Conservation (phyloP, 2,329 filamentous ascomycete species). For the Pseudocercospora ulei region DNA sequence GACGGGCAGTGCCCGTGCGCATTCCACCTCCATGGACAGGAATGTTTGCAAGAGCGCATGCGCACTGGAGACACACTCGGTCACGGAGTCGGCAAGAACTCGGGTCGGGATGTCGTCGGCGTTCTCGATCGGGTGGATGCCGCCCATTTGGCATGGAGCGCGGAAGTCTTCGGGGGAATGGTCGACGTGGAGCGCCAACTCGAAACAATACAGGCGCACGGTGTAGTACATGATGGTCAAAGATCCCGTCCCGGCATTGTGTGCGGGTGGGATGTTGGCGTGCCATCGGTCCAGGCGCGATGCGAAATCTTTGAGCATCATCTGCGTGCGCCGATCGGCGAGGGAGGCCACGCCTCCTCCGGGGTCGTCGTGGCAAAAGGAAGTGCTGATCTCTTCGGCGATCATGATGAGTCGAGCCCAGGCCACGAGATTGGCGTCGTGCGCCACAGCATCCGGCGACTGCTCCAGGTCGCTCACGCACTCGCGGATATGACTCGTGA, state of each 20-base stretch:
- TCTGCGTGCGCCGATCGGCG: conserved; percentile 54
- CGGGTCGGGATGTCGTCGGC: conserved; percentile 37
- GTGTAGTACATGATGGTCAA: conserved; percentile 56
- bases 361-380: conserved; percentile 59
- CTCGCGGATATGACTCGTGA: conserved; percentile 53
- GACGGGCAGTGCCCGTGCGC: conserved; percentile 57
- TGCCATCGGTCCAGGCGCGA: conserved; percentile 54
- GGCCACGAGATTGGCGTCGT: conserved; percentile 51
- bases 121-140: conserved; percentile 34
- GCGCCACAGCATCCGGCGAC: conserved; percentile 47
- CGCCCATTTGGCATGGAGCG: conserved; percentile 41
- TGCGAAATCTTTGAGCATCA: conserved; percentile 56
- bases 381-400: conserved; percentile 57
- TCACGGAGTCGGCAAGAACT: conserved; percentile 57
- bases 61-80: conserved; percentile 56
- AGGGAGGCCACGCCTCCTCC: conserved; percentile 45
- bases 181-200: conserved; percentile 60
- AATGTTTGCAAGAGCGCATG: conserved; percentile 59
- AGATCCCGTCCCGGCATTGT: conserved; percentile 41
- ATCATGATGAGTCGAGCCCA: conserved; percentile 53
- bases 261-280: conserved; percentile 42
- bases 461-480: conserved; percentile 49
- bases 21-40: conserved; percentile 49
- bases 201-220: conserved; percentile 63
- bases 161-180: conserved; percentile 48